Evolutionary conservation across 2,329 filamentous ascomycete genomes (phyloP).

Genomic region (Arthrocladium fulminans): DNA sequence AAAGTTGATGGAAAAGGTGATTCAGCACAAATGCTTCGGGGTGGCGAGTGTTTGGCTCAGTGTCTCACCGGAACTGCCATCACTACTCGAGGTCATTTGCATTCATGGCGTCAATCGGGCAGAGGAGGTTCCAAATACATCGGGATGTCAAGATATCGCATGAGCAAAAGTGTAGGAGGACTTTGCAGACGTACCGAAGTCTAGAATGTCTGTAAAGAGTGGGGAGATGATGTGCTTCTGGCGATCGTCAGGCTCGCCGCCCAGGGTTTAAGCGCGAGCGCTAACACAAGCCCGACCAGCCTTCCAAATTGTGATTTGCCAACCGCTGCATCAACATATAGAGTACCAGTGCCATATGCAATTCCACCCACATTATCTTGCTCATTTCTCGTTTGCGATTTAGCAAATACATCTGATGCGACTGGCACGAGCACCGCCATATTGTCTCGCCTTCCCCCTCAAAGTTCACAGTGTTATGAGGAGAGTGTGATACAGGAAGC

Average conservation of each 20-base stretch:
- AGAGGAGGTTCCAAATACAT: no score
- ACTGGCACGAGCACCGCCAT: background rate
- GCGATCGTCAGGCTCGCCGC: background rate
- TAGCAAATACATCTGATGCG: background rate
- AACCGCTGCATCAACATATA: background rate
- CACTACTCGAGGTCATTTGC: background rate
- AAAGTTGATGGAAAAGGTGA: background rate
- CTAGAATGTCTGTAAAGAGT: no score
- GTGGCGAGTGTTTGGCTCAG: background rate
- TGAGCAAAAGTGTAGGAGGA: no score
- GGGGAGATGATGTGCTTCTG: background rate
- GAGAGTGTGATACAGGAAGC: background rate
- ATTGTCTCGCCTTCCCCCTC: background rate
- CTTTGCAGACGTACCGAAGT: no score
- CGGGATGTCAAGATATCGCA: no score
- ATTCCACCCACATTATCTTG: background rate
- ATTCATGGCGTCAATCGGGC: background rate
- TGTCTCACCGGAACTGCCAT: background rate
- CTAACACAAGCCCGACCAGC: background rate
- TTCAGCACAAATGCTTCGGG: background rate
- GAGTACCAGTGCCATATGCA: background rate
- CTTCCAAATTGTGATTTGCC: background rate
- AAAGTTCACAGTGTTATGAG: background rate
- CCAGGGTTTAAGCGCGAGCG: background rate
- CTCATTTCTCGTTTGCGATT: background rate